Percentiles rank a stretch among this genome's conserved stretches.
Evolutionary conservation across 1,284 basidiomycete genomes (phyloP).

Genomic region (Malassezia caprae): DNA sequence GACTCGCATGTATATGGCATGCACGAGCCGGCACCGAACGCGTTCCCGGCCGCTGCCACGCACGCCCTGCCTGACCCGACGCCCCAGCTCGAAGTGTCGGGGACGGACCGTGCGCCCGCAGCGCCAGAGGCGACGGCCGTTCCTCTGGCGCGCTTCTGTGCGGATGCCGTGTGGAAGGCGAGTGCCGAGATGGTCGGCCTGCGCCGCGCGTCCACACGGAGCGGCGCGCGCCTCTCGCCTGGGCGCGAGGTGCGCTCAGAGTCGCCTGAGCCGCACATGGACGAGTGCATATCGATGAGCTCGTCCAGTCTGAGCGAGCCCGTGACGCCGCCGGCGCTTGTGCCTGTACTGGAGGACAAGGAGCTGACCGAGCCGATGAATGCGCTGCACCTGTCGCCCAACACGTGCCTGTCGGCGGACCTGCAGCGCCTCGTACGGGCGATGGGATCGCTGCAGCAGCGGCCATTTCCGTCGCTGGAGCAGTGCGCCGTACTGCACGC

Average conservation of each 20-base stretch:
- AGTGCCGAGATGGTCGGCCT: slow-evolving; percentile 30
- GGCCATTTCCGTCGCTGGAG: slow-evolving; percentile 9
- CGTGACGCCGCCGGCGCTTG: slow-evolving; percentile 29
- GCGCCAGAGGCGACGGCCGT: slow-evolving; percentile 30
- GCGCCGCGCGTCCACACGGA: slow-evolving; percentile 13
- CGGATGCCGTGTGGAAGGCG: slow-evolving; percentile 40
- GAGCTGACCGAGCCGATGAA: slow-evolving; percentile 18
- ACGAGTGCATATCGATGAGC: slow-evolving; percentile 16
- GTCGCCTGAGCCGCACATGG: neutral
- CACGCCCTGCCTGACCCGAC: neutral
- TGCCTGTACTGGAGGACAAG: slow-evolving; percentile 20
- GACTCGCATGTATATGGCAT: neutral
- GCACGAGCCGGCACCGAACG: neutral
- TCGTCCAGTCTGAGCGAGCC: slow-evolving; percentile 34
- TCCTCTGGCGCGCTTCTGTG: slow-evolving; percentile 35
- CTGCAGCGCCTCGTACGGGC: slow-evolving; percentile 14
- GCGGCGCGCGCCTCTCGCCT: slow-evolving; percentile 6
- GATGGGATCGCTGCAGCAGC: slow-evolving; percentile 7
- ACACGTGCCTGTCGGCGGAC: slow-evolving; percentile 10
- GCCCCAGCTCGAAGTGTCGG: neutral
- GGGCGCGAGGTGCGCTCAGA: slow-evolving; percentile 1
- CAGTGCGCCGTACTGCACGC: neutral
- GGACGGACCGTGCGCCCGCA: neutral
- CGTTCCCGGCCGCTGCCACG: neutral
- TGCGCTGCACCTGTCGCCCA: slow-evolving; percentile 15